Evolutionary conservation across 164 flowering plant genomes (phyloP), one percentile per base, ranked within the genome.

Genomic region (Amborella trichopoda): DNA sequence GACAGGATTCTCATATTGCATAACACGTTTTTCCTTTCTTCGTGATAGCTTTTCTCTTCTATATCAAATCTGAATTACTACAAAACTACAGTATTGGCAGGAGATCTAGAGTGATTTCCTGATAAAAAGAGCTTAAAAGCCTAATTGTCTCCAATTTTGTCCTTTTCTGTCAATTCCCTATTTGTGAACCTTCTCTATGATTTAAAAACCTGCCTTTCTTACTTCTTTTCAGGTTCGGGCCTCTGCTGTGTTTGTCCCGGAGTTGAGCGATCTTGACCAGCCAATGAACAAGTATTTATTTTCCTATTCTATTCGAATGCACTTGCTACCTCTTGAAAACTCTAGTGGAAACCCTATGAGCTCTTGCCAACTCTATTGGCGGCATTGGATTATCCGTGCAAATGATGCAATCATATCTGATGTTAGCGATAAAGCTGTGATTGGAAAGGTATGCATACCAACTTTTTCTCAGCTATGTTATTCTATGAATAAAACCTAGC

Each of bases 221-320:
- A n/a, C 59, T 39, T 44, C 13, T 17, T 49, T 69, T 41, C 66
- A 91, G 99, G 70, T 87, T 36, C 86, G 95, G 37, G 87, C 94
- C 46, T 88, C 99, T 48, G 77, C 95, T 51, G 80, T 81, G 23
- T 69, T 88, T 63, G 73, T 80, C 21, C 99, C 99, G 0, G 96
- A 93, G 66, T 40, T 43, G 10, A 32, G 78, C 64, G 64, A 77
- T 46, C 81, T 74, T 42, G 62, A 55, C 42, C 37, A 60, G 40
- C 68, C 57, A 13, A 6, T 40, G 22, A 67, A 68, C 12, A 73
- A 67, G 36, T 81, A 64, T 46, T 45, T 48, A 32, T 93, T 80
- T 73, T 61, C 91, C 14, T 88, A 88, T 48, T 84, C 95, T 23
- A 69, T 93, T 34, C 88, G 95, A 34, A 74, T 93, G 94, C 66